phyloP scores from a whole-genome alignment of 1,284 basidiomycete species.

The Tranzscheliella williamsii region DNA sequence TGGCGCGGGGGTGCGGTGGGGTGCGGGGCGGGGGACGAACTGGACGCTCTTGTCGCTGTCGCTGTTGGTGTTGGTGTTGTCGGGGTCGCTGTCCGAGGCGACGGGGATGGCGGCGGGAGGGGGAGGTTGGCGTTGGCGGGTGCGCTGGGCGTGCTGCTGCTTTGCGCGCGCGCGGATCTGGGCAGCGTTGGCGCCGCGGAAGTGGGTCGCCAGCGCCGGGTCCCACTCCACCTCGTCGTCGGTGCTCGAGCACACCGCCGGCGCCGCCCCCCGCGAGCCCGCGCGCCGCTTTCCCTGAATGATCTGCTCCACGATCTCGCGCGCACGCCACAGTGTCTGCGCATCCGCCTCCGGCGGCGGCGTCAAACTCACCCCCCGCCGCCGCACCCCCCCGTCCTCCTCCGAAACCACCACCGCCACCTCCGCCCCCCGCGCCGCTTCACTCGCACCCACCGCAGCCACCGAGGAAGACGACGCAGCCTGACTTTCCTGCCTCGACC shows the following conservation, averaged over 20 bases:
- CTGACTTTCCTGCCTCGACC: too few species aligned
- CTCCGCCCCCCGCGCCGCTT: too few species aligned
- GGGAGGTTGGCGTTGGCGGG: slow-evolving; percentile 9
- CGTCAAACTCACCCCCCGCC: slow-evolving; percentile 22
- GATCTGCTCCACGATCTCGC: too few species aligned
- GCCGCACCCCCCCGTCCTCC: too few species aligned
- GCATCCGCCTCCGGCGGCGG: slow-evolving; percentile 26
- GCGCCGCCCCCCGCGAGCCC: too few species aligned
- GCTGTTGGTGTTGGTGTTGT: background rate
- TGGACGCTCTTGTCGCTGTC: slow-evolving; percentile 26
- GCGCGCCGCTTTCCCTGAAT: too few species aligned
- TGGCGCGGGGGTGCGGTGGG: too few species aligned
- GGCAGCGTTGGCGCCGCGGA: slow-evolving; percentile 35
- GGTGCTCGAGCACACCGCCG: too few species aligned
- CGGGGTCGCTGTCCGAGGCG: background rate
- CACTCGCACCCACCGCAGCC: too few species aligned
- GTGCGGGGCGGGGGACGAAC: slow-evolving; percentile 1
- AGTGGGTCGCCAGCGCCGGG: slow-evolving; percentile 40
- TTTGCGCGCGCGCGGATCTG: slow-evolving; percentile 38
- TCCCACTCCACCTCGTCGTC: slow-evolving; percentile 31
- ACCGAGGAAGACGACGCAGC: too few species aligned
- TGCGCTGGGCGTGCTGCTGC: slow-evolving; percentile 17
- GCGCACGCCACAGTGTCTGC: too few species aligned
- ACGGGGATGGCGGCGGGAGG: slow-evolving; percentile 5
- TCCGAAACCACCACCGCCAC: too few species aligned